Conservation (phyloP, 495 filamentous ascomycete genomes). For the Trichocladium antarcticum region DNA sequence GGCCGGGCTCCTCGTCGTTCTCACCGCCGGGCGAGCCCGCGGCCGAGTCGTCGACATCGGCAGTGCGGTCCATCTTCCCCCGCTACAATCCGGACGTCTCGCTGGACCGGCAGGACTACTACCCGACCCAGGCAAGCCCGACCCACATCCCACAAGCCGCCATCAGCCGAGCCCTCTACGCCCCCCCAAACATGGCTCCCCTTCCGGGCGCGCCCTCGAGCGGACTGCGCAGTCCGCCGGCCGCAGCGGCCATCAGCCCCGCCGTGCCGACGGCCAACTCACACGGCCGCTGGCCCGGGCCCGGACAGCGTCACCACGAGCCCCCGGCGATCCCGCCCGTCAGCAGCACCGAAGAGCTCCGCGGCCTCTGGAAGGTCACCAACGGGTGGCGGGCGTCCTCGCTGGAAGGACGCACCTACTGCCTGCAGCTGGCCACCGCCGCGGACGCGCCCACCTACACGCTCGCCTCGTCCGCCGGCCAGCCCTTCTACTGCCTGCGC, state of each 20-base stretch:
- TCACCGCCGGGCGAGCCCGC: slow-evolving; percentile 13
- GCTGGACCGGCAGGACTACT: slow-evolving; percentile 58
- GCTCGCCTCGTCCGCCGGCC: slow-evolving; percentile 35
- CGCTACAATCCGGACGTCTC: slow-evolving; percentile 63
- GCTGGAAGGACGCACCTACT: slow-evolving; percentile 41
- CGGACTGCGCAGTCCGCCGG: slow-evolving; percentile 18
- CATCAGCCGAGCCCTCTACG: slow-evolving; percentile 47
- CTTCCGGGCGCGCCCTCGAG: slow-evolving; percentile 10
- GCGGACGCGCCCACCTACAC: slow-evolving; percentile 41
- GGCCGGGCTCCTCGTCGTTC: slow-evolving; percentile 19
- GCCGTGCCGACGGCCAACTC: slow-evolving; percentile 1
- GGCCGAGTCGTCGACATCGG: slow-evolving; percentile 25
- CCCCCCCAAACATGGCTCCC: slow-evolving; percentile 29
- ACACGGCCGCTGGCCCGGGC: not conserved
- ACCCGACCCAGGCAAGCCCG: slow-evolving; percentile 45
- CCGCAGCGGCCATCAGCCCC: not conserved
- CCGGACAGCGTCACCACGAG: slow-evolving; percentile 24
- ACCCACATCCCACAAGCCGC: slow-evolving; percentile 44
- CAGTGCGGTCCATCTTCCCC: slow-evolving; percentile 58
- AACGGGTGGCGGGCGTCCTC: slow-evolving; percentile 44
- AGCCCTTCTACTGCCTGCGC: slow-evolving; percentile 44
- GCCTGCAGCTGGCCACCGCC: slow-evolving; percentile 38
- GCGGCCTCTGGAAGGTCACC: slow-evolving; percentile 43
- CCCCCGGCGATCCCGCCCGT: slow-evolving; percentile 36
- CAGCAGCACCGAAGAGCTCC: slow-evolving; percentile 41